Base-by-base conservation (phyloP, 192 early-diverging fungal species). In the Umbelopsis isabellina region DNA sequence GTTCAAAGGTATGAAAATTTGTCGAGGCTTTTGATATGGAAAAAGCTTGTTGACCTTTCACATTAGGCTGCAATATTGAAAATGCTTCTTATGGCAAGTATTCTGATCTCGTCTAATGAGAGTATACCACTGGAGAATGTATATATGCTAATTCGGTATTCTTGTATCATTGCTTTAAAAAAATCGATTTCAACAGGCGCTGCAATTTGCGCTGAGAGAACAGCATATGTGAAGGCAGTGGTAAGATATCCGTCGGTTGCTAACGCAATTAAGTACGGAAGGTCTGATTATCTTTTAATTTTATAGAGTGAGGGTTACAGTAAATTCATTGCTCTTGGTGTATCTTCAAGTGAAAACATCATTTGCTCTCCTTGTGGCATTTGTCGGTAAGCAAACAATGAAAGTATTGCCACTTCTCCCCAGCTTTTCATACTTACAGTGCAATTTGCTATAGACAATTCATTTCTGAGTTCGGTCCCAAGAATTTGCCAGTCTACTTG, bases 121-220 rank as follows among this genome's bases (percentile, higher is more conserved):
- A 18, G 15, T 61, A 61, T 61, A 20, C 23, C 16, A 30, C 33
- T 49, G 5, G 27, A 61, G 55, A 61, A 61, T 61, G 55, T 35
- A n/a, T 30, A 35, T 25, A 35, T 61, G 27, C 25, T 16, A 49
- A 21, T 49, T 30, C 6, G 37, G 37, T 41, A 41, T 41, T 41
- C 37, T 41, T 41, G 37, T 6, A 10, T 41, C 37, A 41, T n/a
- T 37, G 3, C 11, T 12, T 18, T 33, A 5, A 35, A 16, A 35
- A 16, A 35, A 11, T 13, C 37, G 21, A 4, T 1, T 23, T 47
- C 20, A 33, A 33, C 52, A 80, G 79, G 79, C 49, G 94, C 88
- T 15, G 87, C 93, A 35, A 91, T 95, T 64, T 97, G 96, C 72
- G 96, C 94, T 47, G 96, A 98, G 80, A 85, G 95, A 46, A 94